These are phyloP conservation scores for Psilocybe sp. DNA, from an alignment of 768 basidiomycete genomes.

Conservation along the genomic window DNA sequence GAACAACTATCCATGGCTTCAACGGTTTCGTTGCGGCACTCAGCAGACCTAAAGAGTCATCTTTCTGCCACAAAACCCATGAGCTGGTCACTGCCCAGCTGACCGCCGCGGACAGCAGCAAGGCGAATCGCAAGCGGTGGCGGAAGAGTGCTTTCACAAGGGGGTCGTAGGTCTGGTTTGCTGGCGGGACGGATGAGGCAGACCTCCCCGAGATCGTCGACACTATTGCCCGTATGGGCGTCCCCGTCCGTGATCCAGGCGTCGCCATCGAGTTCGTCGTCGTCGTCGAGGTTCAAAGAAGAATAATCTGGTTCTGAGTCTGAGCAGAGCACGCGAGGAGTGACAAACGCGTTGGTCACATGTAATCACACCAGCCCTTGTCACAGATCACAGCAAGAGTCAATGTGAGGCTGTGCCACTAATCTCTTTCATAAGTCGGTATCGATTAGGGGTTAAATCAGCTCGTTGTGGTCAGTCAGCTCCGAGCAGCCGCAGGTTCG, in stretches of 20 bases:
- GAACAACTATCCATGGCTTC: constrained; percentile 39
- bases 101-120: constrained; percentile 46
- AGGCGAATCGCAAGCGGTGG: constrained; percentile 57
- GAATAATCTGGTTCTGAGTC: too few species aligned
- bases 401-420: too few species aligned
- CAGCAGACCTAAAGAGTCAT: constrained; percentile 32
- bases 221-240: constrained; percentile 49
- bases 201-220: constrained; percentile 45
- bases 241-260: constrained; percentile 17
- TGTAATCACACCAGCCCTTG: too few species aligned
- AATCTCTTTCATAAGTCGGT: too few species aligned
- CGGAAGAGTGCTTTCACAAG: constrained; percentile 59
- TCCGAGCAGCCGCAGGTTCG: too few species aligned
- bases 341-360: too few species aligned
- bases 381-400: too few species aligned
- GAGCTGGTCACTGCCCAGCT: constrained; percentile 40
- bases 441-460: too few species aligned
- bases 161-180: constrained; percentile 62
- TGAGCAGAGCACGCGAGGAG: too few species aligned
- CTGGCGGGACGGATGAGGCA: constrained; percentile 52
- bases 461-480: too few species aligned
- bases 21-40: constrained; percentile 35
- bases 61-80: constrained; percentile 44
- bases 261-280: constrained; percentile 21
- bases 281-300: background rate